Base-by-base conservation (phyloP, 2,329 filamentous ascomycete species). In the Dichotomopilus funicola region DNA sequence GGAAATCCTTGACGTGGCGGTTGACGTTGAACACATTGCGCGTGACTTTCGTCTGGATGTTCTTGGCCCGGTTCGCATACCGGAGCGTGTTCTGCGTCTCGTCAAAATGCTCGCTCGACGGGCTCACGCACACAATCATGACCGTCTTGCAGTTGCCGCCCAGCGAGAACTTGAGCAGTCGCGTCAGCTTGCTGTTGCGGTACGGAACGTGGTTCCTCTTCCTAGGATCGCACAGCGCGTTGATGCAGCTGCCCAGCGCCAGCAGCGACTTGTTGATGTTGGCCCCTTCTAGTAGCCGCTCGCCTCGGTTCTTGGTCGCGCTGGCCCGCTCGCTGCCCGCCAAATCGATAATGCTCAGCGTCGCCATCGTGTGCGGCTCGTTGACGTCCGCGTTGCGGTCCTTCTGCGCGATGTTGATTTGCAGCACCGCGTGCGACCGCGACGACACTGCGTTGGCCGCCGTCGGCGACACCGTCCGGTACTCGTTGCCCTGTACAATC, bases 261-360 rank as follows among this genome's bases (percentile, higher is more conserved):
- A 99, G 83, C 2, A 99, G 79, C 1, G 94, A 99, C 69, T 97
- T 96, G 82, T 99, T 99, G 81, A 99, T 99, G 72, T 99, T 99
- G 65, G 94, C 94, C 61, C 94, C 94, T 72, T 99, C 94, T 11
- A 91, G 78, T 40, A 99, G 75, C 40, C 94, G 81, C 68, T 96
- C 92, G 54, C 94, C 94, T 53, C 94, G 80, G 71, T 99, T 99
- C 75, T 96, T 96, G 19, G 94, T 99, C 31, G 91, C 94, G 55
- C 91, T 96, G 1, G 94, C 94, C 64, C 94, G 85, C 72, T 99
- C 94, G 62, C 91, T 97, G 51, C 94, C 94, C 4, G 94, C 94
- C 64, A 99, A 76, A 75, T 99, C 94, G 69, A 99, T 99, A 66
- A 99, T 97, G 68, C 92, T 97, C 45, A 99, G 80, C 0, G 94